Conservation (phyloP, 2,329 filamentous ascomycete species). For the Epichloe sylvatica region DNA sequence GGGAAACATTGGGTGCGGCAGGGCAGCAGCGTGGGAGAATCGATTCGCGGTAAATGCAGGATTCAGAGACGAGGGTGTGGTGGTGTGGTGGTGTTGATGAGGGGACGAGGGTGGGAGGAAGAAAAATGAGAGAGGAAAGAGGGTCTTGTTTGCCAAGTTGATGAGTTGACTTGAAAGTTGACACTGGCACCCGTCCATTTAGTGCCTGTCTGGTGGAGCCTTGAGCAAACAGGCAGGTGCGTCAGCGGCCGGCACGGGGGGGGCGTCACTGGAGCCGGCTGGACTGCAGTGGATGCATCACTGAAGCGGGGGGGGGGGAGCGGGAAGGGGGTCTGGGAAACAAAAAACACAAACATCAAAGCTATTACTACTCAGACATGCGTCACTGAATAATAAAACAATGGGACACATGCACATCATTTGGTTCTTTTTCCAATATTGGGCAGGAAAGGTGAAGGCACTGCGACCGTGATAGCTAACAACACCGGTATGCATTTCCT, state of each 20-base stretch:
- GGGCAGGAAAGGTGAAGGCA: background rate
- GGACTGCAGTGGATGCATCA: background rate
- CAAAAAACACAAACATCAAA: too few relatives aligned
- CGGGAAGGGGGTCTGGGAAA: background rate
- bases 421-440: background rate
- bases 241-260: constrained; percentile 1
- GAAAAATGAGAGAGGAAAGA: constrained; percentile 5
- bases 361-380: too few relatives aligned
- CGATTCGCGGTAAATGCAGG: constrained; percentile 12
- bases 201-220: background rate
- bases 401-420: too few relatives aligned
- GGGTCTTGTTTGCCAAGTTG: constrained; percentile 3
- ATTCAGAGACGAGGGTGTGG: constrained; percentile 7
- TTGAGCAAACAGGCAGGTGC: background rate
- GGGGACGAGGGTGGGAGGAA: constrained; percentile 7
- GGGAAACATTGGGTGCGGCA: constrained; percentile 38
- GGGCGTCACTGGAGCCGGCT: constrained; percentile 1
- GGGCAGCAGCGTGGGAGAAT: constrained; percentile 12
- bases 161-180: background rate
- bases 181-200: background rate
- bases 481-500: background rate
- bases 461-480: background rate
- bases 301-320: background rate
- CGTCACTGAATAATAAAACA: too few relatives aligned
- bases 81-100: constrained; percentile 10